Conservation (phyloP, 331 rosid genomes). For the Spiraea crenata region DNA sequence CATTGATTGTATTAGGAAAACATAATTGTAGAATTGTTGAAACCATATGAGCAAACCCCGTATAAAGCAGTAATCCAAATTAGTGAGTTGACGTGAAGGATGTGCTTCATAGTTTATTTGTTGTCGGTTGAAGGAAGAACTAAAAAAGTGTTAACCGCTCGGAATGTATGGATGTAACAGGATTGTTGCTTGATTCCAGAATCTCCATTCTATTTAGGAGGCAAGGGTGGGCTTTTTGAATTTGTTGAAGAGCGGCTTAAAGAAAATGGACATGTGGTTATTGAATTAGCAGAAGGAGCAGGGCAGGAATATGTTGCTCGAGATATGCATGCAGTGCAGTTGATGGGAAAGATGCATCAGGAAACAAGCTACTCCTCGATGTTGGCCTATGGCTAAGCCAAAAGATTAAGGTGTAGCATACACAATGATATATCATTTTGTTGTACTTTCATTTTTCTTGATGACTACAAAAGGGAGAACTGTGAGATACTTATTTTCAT, state of each 20-base stretch:
- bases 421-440: too few relatives aligned
- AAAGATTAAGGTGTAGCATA: constrained; percentile 60
- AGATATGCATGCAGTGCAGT: constrained; percentile 56
- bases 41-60: background rate
- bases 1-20: too few relatives aligned
- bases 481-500: constrained; percentile 19
- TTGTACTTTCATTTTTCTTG: background rate
- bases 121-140: constrained; percentile 3
- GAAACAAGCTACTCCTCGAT: constrained; percentile 82
- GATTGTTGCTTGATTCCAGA: constrained; percentile 99
- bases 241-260: constrained; percentile 72
- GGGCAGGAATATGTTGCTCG: constrained; percentile 75
- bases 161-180: constrained; percentile 49
- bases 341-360: constrained; percentile 77
- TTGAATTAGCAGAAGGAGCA: constrained; percentile 97
- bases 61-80: background rate
- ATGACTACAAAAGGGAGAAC: background rate
- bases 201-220: constrained; percentile 91
- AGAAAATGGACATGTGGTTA: constrained; percentile 89
- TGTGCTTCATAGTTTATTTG: constrained; percentile 10
- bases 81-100: background rate
- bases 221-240: constrained; percentile 82
- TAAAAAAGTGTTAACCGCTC: background rate
- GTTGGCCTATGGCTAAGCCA: constrained; percentile 80
- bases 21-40: background rate